phyloP scores from a whole-genome alignment of 495 filamentous ascomycete species.

The Tirmania nivea region DNA sequence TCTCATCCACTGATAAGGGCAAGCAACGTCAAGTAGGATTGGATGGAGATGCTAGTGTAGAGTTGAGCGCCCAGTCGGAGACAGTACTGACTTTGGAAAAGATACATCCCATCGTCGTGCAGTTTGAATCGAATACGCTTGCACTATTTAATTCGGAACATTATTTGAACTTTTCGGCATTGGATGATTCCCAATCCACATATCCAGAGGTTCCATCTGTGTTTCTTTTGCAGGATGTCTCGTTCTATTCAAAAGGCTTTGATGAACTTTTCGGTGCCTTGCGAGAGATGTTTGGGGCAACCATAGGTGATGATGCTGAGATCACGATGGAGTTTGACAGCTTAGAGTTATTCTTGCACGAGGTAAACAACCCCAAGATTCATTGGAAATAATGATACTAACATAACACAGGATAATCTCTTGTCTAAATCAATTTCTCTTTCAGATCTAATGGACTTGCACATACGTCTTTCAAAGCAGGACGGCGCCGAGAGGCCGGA shows the following conservation, averaged over 20 bases:
- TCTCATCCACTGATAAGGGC: background rate
- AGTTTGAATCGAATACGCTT: background rate
- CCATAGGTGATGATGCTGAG: slow-evolving; percentile 44
- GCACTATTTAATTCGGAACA: background rate
- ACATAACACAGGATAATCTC: slow-evolving; percentile 24
- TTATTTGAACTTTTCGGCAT: background rate
- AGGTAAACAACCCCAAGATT: slow-evolving; percentile 29
- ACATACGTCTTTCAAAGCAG: slow-evolving; percentile 34
- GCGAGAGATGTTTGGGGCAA: slow-evolving; percentile 42
- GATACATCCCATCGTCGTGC: background rate
- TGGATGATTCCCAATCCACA: background rate
- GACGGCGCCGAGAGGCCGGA: slow-evolving; percentile 34
- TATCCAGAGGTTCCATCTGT: background rate
- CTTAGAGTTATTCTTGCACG: slow-evolving; percentile 46
- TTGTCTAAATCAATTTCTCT: slow-evolving; percentile 28
- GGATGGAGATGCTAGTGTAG: background rate
- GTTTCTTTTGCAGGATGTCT: slow-evolving; percentile 46
- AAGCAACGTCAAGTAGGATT: background rate
- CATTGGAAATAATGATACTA: slow-evolving; percentile 20
- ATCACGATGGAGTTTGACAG: slow-evolving; percentile 44
- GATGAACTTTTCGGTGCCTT: slow-evolving; percentile 39
- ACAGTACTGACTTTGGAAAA: background rate
- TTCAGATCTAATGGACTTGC: slow-evolving; percentile 34
- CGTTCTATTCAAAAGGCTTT: slow-evolving; percentile 35
- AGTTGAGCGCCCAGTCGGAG: background rate